phyloP scores from a whole-genome alignment of 345 rosid genomes.

The Eucalyptus tenuipes region DNA sequence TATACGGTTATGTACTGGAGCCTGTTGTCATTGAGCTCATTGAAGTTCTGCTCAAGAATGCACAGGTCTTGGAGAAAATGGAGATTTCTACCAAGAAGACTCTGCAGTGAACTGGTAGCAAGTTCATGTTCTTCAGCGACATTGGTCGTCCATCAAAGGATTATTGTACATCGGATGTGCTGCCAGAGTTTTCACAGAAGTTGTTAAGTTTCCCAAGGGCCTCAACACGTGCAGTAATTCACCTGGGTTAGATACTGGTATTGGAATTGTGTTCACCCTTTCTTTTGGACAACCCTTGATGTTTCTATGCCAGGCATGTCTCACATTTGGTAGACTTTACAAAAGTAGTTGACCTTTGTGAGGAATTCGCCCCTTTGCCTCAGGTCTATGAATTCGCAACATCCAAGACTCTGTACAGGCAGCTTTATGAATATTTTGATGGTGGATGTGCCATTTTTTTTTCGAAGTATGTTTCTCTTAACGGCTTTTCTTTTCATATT shows the following conservation, averaged over 20 bases:
- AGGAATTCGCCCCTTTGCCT: background rate
- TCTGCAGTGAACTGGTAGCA: rapidly evolving
- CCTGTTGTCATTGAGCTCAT: background rate
- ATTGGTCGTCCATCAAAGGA: background rate
- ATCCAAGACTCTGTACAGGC: background rate
- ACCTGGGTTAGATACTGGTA: background rate
- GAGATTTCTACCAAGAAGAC: background rate
- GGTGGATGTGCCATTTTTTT: background rate
- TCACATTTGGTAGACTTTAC: background rate
- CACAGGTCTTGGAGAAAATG: background rate
- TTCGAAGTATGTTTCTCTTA: rapidly evolving
- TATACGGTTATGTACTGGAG: background rate
- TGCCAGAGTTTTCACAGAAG: background rate
- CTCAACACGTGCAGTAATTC: background rate
- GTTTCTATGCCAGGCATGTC: background rate
- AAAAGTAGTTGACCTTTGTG: background rate
- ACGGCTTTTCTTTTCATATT: background rate
- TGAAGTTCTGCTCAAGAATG: background rate
- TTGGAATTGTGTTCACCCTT: background rate
- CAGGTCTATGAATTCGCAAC: background rate
- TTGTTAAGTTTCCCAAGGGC: background rate
- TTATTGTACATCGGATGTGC: background rate
- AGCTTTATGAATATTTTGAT: background rate
- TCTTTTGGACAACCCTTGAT: background rate
- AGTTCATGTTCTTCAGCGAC: background rate